Evolutionary conservation across 2,329 filamentous ascomycete species (phyloP).

Genomic region (Talaromyces islandicus): DNA sequence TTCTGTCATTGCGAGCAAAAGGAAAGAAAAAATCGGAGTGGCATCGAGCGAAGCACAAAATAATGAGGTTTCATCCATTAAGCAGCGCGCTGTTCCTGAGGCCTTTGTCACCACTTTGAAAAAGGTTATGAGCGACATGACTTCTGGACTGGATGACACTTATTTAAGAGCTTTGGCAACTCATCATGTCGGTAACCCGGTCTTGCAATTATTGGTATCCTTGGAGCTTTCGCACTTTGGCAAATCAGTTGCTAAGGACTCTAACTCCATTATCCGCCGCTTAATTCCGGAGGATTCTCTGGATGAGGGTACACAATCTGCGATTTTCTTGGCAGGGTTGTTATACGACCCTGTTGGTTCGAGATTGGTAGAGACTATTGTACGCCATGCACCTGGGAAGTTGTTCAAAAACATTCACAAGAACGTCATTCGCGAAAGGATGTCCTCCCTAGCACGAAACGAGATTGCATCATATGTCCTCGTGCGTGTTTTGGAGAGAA

Average conservation of each 20-base stretch:
- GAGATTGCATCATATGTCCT: conserved; percentile 86
- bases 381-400: conserved; percentile 75
- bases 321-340: conserved; percentile 76
- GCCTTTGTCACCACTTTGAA: conserved; percentile 72
- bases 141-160: conserved; percentile 68
- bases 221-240: conserved; percentile 73
- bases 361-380: conserved; percentile 78
- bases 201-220: conserved; percentile 82
- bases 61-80: conserved; percentile 45
- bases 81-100: conserved; percentile 57
- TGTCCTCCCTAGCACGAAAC: conserved; percentile 77
- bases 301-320: conserved; percentile 64
- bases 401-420: conserved; percentile 83
- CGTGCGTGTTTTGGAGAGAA: conserved; percentile 71
- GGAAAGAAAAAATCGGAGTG: conserved; percentile 75
- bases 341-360: conserved; percentile 89
- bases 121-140: conserved; percentile 75
- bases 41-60: conserved; percentile 46
- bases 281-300: conserved; percentile 77
- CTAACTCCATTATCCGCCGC: conserved; percentile 64
- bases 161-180: conserved; percentile 78
- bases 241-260: conserved; percentile 59
- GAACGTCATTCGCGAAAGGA: conserved; percentile 70
- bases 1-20: conserved; percentile 80
- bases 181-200: conserved; percentile 86